Percentiles rank a stretch among this genome's conserved stretches.
phyloP scores from a whole-genome alignment of 2,329 filamentous ascomycete genomes.

The Exophiala lecanii-corni region DNA sequence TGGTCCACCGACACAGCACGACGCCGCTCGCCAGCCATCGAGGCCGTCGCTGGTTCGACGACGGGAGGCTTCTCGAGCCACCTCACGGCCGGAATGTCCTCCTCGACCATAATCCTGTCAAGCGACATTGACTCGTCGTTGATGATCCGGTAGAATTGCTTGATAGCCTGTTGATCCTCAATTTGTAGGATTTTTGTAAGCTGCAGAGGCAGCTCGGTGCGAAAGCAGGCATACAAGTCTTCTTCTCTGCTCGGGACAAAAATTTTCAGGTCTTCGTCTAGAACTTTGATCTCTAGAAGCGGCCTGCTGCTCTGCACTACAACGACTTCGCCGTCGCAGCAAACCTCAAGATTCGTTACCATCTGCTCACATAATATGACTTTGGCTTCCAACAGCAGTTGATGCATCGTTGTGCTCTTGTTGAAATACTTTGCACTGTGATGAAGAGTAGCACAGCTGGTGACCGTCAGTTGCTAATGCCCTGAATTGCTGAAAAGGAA shows the following conservation, averaged over 20 bases:
- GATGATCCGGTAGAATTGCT: slow-evolving; percentile 2
- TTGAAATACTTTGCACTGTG: neutral
- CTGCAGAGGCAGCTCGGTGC: neutral
- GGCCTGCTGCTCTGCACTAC: neutral
- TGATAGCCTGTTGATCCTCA: neutral
- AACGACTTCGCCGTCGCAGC: neutral
- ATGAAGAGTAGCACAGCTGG: neutral
- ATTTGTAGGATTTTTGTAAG: slow-evolving; percentile 1
- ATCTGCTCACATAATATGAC: slow-evolving; percentile 1
- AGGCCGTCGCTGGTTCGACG: neutral
- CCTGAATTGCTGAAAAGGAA: neutral
- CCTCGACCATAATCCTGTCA: neutral
- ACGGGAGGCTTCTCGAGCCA: slow-evolving; percentile 1
- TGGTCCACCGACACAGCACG: neutral
- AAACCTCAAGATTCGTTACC: neutral
- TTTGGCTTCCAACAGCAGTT: neutral
- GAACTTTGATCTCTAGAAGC: neutral
- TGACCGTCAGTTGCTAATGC: neutral
- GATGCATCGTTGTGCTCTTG: neutral
- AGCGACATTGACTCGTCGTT: neutral
- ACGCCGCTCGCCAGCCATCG: neutral
- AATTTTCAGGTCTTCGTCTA: neutral
- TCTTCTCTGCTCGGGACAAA: neutral
- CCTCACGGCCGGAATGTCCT: neutral
- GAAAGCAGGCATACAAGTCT: neutral